Percentiles rank a stretch among this genome's conserved stretches.
phyloP scores from a whole-genome alignment of 1,139 yeast species.

The Taphrina deformans region DNA sequence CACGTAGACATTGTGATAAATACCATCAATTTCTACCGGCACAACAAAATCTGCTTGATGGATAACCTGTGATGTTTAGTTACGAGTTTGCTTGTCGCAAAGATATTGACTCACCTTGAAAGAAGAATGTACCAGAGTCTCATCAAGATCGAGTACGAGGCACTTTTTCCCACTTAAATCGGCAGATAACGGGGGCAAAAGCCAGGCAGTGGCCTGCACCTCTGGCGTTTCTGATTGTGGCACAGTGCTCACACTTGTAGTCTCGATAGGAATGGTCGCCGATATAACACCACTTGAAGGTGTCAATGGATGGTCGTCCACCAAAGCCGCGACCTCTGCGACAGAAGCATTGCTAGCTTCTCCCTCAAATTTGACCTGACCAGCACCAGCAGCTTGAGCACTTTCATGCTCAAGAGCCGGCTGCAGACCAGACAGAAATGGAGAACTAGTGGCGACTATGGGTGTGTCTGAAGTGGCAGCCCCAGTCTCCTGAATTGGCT shows the following conservation, averaged over 20 bases:
- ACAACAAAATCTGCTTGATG: conserved; percentile 94
- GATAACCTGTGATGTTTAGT: conserved; percentile 51
- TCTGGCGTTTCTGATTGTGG: neutral
- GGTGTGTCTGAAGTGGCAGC: neutral
- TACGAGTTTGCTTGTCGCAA: neutral
- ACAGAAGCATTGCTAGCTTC: neutral
- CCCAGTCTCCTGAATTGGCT: neutral
- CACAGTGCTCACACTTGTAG: neutral
- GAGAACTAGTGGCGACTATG: neutral
- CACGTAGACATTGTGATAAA: conserved; percentile 90
- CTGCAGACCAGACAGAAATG: conserved; percentile 1
- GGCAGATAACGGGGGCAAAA: conserved; percentile 58
- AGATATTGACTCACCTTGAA: conserved; percentile 54
- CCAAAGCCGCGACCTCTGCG: conserved; percentile 20
- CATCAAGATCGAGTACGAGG: conserved; percentile 87
- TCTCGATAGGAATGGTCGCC: conserved; percentile 12
- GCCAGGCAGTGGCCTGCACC: conserved; percentile 42
- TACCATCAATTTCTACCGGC: conserved; percentile 86
- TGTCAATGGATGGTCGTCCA: conserved; percentile 13
- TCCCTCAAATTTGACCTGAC: neutral
- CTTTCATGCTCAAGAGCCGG: conserved; percentile 6
- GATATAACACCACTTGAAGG: conserved; percentile 20
- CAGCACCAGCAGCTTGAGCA: neutral
- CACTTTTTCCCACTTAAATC: conserved; percentile 66
- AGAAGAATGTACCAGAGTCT: conserved; percentile 92